Conservation (phyloP, 371 early-diverging fungal species). For the Agmasoma carcini region DNA sequence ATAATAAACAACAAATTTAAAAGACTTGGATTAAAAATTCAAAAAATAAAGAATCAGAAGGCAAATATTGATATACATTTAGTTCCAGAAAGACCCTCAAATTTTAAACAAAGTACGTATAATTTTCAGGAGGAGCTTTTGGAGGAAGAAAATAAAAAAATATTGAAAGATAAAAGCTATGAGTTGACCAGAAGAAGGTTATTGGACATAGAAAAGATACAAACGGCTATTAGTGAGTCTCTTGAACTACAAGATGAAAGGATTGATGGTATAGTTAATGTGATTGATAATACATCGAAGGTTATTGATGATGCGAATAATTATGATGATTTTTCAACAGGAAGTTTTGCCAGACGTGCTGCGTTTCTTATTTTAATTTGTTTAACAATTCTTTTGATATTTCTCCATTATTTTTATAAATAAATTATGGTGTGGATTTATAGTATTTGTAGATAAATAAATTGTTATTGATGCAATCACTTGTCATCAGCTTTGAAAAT, state of each 20-base stretch:
- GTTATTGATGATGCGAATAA: slow-evolving; percentile 11
- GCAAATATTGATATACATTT: slow-evolving; percentile 15
- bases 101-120: slow-evolving; percentile 1
- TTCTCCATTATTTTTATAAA: slow-evolving; percentile 39
- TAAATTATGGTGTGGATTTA: slow-evolving; percentile 1
- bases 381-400: slow-evolving; percentile 40
- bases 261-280: slow-evolving; percentile 41
- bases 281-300: slow-evolving; percentile 15
- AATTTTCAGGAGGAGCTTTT: slow-evolving; percentile 3
- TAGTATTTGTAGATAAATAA: too few species aligned
- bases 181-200: slow-evolving; percentile 26
- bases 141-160: slow-evolving; percentile 41
- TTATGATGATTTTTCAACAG: slow-evolving; percentile 1
- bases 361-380: slow-evolving; percentile 38
- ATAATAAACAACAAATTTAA: slow-evolving; percentile 27
- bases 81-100: slow-evolving; percentile 27
- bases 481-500: too few species aligned
- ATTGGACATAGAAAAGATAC: slow-evolving; percentile 43
- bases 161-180: slow-evolving; percentile 32
- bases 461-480: too few species aligned
- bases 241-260: slow-evolving; percentile 46
- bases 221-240: slow-evolving; percentile 40
- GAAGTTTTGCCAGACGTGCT: slow-evolving; percentile 40
- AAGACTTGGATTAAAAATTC: slow-evolving; percentile 5
- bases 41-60: slow-evolving; percentile 16